These are phyloP conservation scores for Escallonia rubra DNA, from an alignment of 129 eudicot species.

Conservation along the genomic window DNA sequence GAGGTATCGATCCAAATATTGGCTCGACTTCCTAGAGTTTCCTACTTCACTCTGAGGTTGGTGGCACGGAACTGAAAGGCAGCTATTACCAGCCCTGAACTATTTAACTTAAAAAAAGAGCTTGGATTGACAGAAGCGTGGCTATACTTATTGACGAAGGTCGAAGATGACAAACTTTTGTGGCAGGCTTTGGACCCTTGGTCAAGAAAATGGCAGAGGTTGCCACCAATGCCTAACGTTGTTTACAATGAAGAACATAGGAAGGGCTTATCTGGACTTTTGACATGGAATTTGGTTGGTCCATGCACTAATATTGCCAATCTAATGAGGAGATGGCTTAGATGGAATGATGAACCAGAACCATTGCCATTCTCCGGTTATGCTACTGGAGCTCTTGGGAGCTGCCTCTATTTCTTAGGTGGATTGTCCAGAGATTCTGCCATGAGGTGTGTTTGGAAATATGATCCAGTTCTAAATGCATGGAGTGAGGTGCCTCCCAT, in stretches of 20 bases:
- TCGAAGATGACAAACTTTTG: background rate
- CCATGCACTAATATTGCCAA: background rate
- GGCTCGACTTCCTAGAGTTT: background rate
- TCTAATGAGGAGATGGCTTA: background rate
- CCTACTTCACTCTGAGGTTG: background rate
- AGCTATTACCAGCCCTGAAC: background rate
- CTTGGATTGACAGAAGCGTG: background rate
- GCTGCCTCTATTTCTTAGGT: constrained; percentile 3
- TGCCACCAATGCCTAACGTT: background rate
- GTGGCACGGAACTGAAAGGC: background rate
- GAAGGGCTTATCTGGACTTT: background rate
- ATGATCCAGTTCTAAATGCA: background rate
- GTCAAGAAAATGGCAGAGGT: background rate
- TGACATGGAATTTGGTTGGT: background rate
- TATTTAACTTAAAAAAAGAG: background rate
- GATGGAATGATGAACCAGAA: background rate
- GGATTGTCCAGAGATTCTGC: background rate
- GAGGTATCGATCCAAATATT: background rate
- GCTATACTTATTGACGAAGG: background rate
- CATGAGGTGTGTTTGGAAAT: background rate
- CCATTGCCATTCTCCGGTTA: background rate
- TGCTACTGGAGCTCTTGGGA: background rate
- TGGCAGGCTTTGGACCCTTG: background rate
- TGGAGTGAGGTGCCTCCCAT: background rate
- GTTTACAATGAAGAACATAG: background rate